Percentiles rank a stretch among this genome's conserved stretches.
Conservation (phyloP, 192 early-diverging fungal genomes). For the Coemansia sp. region DNA sequence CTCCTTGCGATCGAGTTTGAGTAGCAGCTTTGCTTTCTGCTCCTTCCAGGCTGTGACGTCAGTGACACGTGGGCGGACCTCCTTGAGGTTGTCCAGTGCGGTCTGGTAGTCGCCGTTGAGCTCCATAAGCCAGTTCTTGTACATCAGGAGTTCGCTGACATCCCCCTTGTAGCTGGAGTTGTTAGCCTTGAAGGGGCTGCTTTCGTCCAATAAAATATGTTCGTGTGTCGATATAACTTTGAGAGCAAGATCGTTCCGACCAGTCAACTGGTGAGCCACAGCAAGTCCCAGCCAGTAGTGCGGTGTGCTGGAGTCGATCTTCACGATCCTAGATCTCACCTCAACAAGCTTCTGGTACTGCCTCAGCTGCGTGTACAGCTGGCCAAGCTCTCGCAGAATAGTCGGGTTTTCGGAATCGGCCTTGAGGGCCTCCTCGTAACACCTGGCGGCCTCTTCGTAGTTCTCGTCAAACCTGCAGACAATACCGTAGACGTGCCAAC, state of each 20-base stretch:
- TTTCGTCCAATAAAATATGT: conserved; percentile 8
- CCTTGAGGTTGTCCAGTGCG: conserved; percentile 77
- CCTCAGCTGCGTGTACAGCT: conserved; percentile 84
- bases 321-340: conserved; percentile 67
- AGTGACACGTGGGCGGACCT: conserved; percentile 69
- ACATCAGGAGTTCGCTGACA: conserved; percentile 81
- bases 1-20: conserved; percentile 65
- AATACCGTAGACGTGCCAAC: conserved; percentile 98
- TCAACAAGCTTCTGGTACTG: conserved; percentile 82
- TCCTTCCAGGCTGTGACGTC: conserved; percentile 77
- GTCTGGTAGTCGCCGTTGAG: conserved; percentile 73
- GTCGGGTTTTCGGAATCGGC: conserved; percentile 87
- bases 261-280: conserved; percentile 78
- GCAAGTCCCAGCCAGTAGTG: conserved; percentile 84
- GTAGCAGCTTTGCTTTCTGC: conserved; percentile 68
- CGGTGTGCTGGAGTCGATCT: conserved; percentile 62
- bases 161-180: conserved; percentile 57
- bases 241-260: conserved; percentile 72
- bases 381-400: conserved; percentile 86
- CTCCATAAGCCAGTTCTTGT: conserved; percentile 83
- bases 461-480: conserved; percentile 89
- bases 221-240: conserved; percentile 70
- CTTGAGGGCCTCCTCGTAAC: conserved; percentile 85
- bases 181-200: conserved; percentile 27
- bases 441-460: conserved; percentile 88